phyloP scores from a whole-genome alignment of 352 stramenopile genomes.

The Pythium oligandrum region DNA sequence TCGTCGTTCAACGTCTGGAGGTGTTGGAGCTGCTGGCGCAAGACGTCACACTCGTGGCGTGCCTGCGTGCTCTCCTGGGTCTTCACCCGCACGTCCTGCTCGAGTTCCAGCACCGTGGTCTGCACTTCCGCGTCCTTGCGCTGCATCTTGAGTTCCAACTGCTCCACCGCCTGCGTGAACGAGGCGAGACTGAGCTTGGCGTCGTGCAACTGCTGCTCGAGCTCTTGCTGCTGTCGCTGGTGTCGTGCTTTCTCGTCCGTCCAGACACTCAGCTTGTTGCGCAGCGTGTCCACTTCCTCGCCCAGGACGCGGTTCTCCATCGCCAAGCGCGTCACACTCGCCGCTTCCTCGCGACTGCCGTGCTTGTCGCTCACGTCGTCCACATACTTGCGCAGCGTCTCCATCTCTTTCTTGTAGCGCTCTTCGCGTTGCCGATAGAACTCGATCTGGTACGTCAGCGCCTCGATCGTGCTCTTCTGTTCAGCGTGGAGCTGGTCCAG shows the following conservation, averaged over 20 bases:
- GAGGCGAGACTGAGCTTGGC: conserved; percentile 43
- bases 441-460: conserved; percentile 64
- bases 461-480: conserved; percentile 81
- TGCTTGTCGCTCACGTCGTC: conserved; percentile 14
- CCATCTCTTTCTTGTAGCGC: conserved; percentile 57
- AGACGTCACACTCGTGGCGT: conserved; percentile 13
- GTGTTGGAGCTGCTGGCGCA: conserved; percentile 19
- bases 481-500: conserved; percentile 75
- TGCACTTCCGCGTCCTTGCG: conserved; percentile 61
- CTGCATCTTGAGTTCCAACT: conserved; percentile 77
- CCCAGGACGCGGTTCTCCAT: conserved; percentile 52
- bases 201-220: conserved; percentile 57
- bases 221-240: conserved; percentile 38
- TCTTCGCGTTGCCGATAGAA: conserved; percentile 77
- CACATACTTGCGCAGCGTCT: conserved; percentile 35
- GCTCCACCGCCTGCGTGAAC: conserved; percentile 68
- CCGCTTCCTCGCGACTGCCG: conserved; percentile 8
- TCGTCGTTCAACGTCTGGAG: conserved; percentile 37
- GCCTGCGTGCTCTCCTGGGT: conserved; percentile 29
- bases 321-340: conserved; percentile 34
- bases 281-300: conserved; percentile 50
- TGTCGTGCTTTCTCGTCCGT: conserved; percentile 37
- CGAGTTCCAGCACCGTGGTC: conserved; percentile 43
- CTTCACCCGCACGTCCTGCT: conserved; percentile 43
- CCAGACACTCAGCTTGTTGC: conserved; percentile 33